A percentile compares a stretch with the other conserved stretches of the same genome.
Evolutionary conservation across 352 stramenopile species (phyloP).

Genomic region (Phytophthora sansomeana): DNA sequence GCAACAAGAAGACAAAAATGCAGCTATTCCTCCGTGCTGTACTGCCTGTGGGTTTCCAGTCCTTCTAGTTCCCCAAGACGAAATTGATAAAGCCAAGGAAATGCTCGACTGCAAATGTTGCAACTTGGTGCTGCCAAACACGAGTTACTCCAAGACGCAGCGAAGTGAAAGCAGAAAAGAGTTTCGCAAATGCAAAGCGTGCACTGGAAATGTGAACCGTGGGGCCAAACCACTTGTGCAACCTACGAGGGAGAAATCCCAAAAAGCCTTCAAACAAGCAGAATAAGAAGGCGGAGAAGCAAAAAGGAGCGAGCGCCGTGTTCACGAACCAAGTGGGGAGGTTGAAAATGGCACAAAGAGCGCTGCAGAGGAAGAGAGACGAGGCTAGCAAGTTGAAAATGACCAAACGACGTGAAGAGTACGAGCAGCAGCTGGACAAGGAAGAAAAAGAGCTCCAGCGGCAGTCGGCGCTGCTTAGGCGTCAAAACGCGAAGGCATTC

Average conservation of each 20-base stretch:
- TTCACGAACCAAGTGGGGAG: constrained; percentile 38
- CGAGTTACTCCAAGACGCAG: constrained; percentile 30
- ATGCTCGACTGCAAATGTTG: constrained; percentile 37
- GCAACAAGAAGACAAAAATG: not conserved
- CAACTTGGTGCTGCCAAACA: constrained; percentile 14
- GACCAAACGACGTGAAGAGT: constrained; percentile 39
- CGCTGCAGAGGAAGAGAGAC: constrained; percentile 31
- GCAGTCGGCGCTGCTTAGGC: constrained; percentile 25
- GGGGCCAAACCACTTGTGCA: not conserved
- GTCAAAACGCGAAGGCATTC: constrained; percentile 18
- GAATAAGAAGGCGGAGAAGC: constrained; percentile 6
- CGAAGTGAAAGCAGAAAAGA: constrained; percentile 7
- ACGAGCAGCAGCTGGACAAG: constrained; percentile 40
- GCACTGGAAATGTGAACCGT: constrained; percentile 23
- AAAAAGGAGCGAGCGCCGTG: constrained; percentile 10
- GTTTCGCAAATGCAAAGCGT: constrained; percentile 31
- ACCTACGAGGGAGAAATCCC: constrained; percentile 14
- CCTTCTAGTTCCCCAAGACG: constrained; percentile 10
- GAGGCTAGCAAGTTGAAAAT: constrained; percentile 32
- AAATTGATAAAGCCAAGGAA: constrained; percentile 2
- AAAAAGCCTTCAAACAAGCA: not conserved
- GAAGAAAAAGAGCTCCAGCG: constrained; percentile 31
- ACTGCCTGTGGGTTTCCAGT: constrained; percentile 18
- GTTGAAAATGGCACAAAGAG: constrained; percentile 28
- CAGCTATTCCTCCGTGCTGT: constrained; percentile 9